These are phyloP conservation scores for Erucastrum elatum DNA, from an alignment of 345 rosid species.

Conservation along the genomic window DNA sequence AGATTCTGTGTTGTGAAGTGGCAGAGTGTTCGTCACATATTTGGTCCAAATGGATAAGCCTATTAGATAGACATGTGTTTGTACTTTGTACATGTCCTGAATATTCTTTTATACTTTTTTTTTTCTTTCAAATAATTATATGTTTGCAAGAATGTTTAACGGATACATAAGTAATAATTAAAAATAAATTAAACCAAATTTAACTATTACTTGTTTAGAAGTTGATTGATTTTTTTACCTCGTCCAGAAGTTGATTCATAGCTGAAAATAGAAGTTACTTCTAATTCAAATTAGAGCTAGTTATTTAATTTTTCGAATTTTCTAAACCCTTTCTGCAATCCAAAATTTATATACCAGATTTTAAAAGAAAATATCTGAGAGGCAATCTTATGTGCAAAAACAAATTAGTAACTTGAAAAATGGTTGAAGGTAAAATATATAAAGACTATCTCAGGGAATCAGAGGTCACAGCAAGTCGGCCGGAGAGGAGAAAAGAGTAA, in stretches of 20 bases:
- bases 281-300: background rate
- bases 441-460: background rate
- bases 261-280: background rate
- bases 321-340: background rate
- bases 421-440: background rate
- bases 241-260: background rate
- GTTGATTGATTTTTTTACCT: background rate
- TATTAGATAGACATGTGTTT: background rate
- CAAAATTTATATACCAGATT: background rate
- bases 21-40: slow-evolving; percentile 9
- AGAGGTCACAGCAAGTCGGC: slow-evolving; percentile 1
- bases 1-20: slow-evolving; percentile 33
- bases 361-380: background rate
- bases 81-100: background rate
- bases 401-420: background rate
- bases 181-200: background rate
- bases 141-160: background rate
- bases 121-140: background rate
- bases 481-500: slow-evolving; percentile 6
- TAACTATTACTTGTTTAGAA: background rate
- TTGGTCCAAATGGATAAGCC: slow-evolving; percentile 14
- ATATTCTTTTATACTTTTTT: background rate
- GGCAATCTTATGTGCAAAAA: background rate
- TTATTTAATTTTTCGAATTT: background rate
- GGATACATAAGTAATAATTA: background rate